These are phyloP conservation scores for Thielaviopsis populi DNA, from an alignment of 2,329 filamentous ascomycete genomes.

Conservation along the genomic window DNA sequence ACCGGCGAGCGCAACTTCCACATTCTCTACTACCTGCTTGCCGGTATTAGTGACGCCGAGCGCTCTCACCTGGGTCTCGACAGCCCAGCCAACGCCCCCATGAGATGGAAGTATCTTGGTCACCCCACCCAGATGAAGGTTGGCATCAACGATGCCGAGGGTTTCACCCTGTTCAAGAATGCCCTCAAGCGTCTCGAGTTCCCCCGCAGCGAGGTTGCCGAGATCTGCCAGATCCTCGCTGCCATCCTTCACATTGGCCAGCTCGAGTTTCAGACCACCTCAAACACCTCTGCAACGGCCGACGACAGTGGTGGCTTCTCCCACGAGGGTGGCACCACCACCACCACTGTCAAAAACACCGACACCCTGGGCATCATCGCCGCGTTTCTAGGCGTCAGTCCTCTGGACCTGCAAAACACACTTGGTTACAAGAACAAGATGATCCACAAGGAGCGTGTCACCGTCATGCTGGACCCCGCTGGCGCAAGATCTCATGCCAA, in stretches of 20 bases:
- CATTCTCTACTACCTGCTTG: conserved; percentile 84
- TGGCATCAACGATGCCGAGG: conserved; percentile 87
- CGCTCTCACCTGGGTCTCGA: conserved; percentile 66
- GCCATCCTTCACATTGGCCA: conserved; percentile 95
- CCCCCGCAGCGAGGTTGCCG: conserved; percentile 79
- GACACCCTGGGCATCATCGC: conserved; percentile 74
- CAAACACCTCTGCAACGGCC: conserved; percentile 60
- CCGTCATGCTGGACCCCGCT: conserved; percentile 87
- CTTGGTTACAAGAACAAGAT: conserved; percentile 95
- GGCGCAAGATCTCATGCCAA: conserved; percentile 86
- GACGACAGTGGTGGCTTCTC: conserved; percentile 96
- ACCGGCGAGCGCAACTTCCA: conserved; percentile 96
- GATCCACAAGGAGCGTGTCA: conserved; percentile 90
- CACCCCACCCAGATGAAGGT: conserved; percentile 95
- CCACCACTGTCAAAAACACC: conserved; percentile 86
- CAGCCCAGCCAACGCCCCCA: conserved; percentile 39
- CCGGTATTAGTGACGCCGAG: conserved; percentile 80
- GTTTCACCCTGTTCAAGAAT: conserved; percentile 95
- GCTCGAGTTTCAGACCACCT: conserved; percentile 76
- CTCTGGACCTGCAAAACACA: conserved; percentile 69
- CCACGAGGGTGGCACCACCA: conserved; percentile 74
- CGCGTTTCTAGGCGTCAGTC: conserved; percentile 81
- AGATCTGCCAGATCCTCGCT: conserved; percentile 89
- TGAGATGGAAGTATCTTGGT: conserved; percentile 89
- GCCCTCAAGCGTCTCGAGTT: conserved; percentile 90